Conservation (phyloP, 2,329 filamentous ascomycete species). For the Lachnellula arida region DNA sequence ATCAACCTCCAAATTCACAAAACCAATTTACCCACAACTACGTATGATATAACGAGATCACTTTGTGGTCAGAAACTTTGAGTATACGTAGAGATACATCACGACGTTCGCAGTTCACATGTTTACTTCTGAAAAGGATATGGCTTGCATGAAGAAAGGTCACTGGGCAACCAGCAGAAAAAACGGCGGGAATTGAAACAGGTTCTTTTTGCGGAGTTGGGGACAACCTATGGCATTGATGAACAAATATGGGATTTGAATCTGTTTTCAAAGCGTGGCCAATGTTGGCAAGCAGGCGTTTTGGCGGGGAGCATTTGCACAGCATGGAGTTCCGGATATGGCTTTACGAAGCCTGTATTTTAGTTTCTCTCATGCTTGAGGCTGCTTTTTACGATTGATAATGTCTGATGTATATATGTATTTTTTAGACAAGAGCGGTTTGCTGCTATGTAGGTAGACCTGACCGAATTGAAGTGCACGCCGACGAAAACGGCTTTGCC, state of each 20-base stretch:
- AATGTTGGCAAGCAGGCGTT: not conserved
- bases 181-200: not conserved
- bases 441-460: too few species aligned
- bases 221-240: not conserved
- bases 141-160: not conserved
- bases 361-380: too few species aligned
- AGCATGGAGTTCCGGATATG: not conserved
- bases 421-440: too few species aligned
- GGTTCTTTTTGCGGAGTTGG: not conserved
- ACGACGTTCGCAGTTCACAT: not conserved
- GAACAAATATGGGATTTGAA: not conserved
- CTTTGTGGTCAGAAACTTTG: not conserved
- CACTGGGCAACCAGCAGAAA: not conserved
- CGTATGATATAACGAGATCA: conserved; percentile 9
- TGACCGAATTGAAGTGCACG: too few species aligned
- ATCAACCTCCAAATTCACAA: conserved; percentile 62
- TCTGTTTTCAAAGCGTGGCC: not conserved
- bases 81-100: not conserved
- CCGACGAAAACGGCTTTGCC: too few species aligned
- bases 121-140: not conserved
- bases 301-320: not conserved
- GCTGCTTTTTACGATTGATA: too few species aligned
- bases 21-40: conserved; percentile 26
- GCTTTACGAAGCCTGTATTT: too few species aligned
- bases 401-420: too few species aligned